Base-by-base conservation (phyloP, 2,329 filamentous ascomycete species). In the Ampelomyces quisqualis region DNA sequence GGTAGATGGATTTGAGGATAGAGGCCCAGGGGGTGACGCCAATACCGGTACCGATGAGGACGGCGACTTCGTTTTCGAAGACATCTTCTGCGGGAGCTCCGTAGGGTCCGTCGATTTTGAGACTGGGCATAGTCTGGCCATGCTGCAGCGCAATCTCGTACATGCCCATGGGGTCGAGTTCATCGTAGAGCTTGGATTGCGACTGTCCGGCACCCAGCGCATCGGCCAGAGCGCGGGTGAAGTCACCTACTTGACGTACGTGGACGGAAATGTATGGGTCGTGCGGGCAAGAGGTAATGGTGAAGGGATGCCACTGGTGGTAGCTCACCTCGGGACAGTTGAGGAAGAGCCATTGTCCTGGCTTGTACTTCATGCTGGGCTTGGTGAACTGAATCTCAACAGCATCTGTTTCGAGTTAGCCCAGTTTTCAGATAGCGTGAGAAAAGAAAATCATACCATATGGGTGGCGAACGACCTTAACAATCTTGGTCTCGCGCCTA, bases 231-330 rank as follows among this genome's bases (percentile, higher is more conserved):
- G 85, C 82, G 47, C 84, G 82, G 9, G 93, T 98, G 65, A 95
- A 98, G 72, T 98, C 93, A 54, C 93, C 93, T 5, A 97, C 91
- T 73, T 97, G 93, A 34, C 93, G 87, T 43, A 98, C 84, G 69
- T 98, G 93, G 20, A 98, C 80, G 26, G 89, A 95, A 53, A 97
- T 82, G 64, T 97, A 97, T 1, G 88, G 87, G 60, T 98, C 93
- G 63, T 89, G 93, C 4, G 93, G 93, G 71, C 93, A 98, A 7
- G 93, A 97, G 2, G 93, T 98, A 70, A 98, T 97, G 62, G 93
- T 98, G 68, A 97, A 98, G 1, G 93, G 93, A 71, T 98, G 93
- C 93, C 93, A 98, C 73, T 98, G 90, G 64, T 89, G 84, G 58
- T 78, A 81, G 51, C 89, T 95, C 38, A 98, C 82, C 5, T 87